Conservation (phyloP, 2,329 filamentous ascomycete genomes). For the Bipolaris zeicola region DNA sequence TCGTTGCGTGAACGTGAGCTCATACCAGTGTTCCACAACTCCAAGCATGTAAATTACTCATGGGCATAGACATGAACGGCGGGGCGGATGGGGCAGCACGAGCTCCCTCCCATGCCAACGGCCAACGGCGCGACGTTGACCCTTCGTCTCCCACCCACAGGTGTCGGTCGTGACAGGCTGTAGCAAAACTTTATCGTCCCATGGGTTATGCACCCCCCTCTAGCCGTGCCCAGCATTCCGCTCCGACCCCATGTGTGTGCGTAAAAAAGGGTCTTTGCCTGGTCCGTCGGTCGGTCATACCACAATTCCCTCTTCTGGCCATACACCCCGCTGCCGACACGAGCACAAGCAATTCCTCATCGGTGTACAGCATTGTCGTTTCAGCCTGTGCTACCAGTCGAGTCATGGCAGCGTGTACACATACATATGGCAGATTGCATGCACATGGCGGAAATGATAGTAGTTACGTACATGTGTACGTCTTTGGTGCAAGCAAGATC, state of each 20-base stretch:
- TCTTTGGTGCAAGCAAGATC: background rate
- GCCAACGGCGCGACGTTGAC: slow-evolving; percentile 17
- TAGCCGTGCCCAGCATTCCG: background rate
- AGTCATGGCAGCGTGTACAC: background rate
- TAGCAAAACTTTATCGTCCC: slow-evolving; percentile 4
- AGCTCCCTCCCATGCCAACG: slow-evolving; percentile 8
- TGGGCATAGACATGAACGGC: background rate
- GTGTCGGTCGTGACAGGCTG: slow-evolving; percentile 1
- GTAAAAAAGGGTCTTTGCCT: background rate
- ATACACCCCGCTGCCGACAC: slow-evolving; percentile 5
- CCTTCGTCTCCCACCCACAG: slow-evolving; percentile 9
- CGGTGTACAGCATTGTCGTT: slow-evolving; percentile 2
- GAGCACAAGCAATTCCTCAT: slow-evolving; percentile 6
- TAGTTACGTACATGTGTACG: background rate
- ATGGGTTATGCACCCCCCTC: background rate
- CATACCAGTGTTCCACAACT: background rate
- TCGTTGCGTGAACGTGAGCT: slow-evolving; percentile 3
- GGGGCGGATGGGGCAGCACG: background rate
- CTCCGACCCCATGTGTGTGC: background rate
- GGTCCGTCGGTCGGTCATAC: background rate
- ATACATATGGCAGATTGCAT: background rate
- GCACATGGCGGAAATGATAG: background rate
- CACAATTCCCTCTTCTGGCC: background rate
- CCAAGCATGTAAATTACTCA: background rate
- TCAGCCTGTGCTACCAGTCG: slow-evolving; percentile 1